Evolutionary conservation across 305 asterid genomes (phyloP).

Genomic region (Fraxinus platypoda): DNA sequence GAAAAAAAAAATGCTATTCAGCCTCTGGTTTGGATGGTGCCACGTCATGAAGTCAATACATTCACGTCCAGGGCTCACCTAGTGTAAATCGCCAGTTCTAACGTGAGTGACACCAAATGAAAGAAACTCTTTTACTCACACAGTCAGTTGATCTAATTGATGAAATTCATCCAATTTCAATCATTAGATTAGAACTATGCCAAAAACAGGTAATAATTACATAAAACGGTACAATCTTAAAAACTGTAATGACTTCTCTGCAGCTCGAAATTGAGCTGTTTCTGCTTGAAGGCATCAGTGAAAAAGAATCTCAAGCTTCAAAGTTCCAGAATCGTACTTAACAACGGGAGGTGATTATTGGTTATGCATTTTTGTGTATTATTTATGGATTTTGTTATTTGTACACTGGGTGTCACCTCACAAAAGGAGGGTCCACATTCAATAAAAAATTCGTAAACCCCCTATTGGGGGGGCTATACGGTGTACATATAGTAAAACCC

Average conservation of each 20-base stretch:
- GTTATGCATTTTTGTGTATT: neutral
- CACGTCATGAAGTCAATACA: too few species aligned
- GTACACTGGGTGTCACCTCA: too few species aligned
- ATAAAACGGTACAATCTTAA: neutral
- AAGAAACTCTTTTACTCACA: neutral
- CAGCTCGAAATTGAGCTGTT: neutral
- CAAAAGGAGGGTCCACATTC: too few species aligned
- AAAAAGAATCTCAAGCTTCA: constrained; percentile 32
- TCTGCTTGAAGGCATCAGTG: constrained; percentile 9
- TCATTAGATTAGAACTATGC: neutral
- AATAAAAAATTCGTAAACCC: too few species aligned
- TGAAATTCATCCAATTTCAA: constrained; percentile 7
- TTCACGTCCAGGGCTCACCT: neutral
- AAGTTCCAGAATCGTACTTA: constrained; percentile 28
- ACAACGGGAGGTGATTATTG: constrained; percentile 33
- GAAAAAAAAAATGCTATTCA: neutral
- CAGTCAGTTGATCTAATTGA: neutral
- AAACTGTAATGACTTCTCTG: neutral
- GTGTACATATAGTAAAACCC: too few species aligned
- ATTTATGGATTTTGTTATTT: too few species aligned
- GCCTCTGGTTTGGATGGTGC: neutral
- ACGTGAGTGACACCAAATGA: too few species aligned
- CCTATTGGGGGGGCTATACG: too few species aligned
- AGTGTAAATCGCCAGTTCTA: neutral
- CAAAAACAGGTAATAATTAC: neutral